Base-by-base conservation (phyloP, 2,329 filamentous ascomycete genomes). In the Phymatotrichopsis omnivora region DNA sequence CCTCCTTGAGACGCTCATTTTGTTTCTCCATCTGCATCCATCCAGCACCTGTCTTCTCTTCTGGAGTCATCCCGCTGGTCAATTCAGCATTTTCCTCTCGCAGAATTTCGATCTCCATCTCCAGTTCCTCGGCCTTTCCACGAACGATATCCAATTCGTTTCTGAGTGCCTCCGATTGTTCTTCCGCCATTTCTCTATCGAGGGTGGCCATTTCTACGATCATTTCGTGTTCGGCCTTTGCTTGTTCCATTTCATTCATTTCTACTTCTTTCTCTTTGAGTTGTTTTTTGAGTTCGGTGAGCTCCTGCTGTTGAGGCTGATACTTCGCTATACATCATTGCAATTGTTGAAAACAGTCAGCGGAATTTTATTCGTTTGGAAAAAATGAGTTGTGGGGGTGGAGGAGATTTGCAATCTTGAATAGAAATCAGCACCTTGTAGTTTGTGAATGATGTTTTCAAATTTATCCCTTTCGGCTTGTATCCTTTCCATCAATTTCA, bases 141-240 rank as follows among this genome's bases (percentile, higher is more conserved):
- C 85, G 84, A 42, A 93, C 63, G 2, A 76, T 73, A 28, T 93
- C 83, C 19, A 93, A 68, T 60, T 98, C 87, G 1, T 75, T 73
- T 61, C 86, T 91, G 39, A 82, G 70, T 14, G 81, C 77, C 56
- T 96, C 91, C 1, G 84, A 81, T 32, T 79, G 85, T 64, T 95
- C 89, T 63, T 98, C 87, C 0, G 91, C 91, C 83, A 96, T 93
- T 63, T 98, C 89, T 33, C 85, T 78, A 61, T 98, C 91, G 20
- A 98, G 68, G 0, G 84, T 81, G 5, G 86, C 85, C 64, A 91
- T 75, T 64, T 98, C 91, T 59, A 95, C 67, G 5, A 82, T 76
- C 3, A 80, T 75, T 23, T 96, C 91, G 62, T 93, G 80, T 55
- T 95, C 86, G 6, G 83, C 82, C 60, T 91, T 81, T 42, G 82